phyloP scores from a whole-genome alignment of 768 basidiomycete species.

The Pisolithus marmoratus region DNA sequence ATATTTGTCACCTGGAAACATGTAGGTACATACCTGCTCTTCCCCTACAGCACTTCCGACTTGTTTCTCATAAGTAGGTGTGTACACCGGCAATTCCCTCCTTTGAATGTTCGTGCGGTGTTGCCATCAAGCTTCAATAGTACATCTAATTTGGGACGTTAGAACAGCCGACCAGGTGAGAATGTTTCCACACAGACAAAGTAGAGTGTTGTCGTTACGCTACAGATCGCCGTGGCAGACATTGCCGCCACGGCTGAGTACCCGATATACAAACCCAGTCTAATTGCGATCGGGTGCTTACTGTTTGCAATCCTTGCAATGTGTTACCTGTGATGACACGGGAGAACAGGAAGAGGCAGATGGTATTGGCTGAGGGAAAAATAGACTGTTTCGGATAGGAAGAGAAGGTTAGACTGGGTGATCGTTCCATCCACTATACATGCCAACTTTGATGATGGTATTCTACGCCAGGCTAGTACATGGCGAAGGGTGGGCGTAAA shows the following conservation, averaged over 20 bases:
- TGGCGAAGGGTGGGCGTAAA: background rate
- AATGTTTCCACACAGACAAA: conserved; percentile 68
- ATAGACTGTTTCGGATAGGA: conserved; percentile 13
- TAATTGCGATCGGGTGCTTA: conserved; percentile 56
- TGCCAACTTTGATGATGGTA: conserved; percentile 20
- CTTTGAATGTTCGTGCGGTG: conserved; percentile 39
- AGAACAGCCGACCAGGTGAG: conserved; percentile 51
- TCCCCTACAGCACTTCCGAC: background rate
- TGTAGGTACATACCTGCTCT: conserved; percentile 6
- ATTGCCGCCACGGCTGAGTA: conserved; percentile 54
- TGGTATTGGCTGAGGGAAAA: conserved; percentile 11
- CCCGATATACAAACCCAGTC: conserved; percentile 53
- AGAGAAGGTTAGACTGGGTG: conserved; percentile 21
- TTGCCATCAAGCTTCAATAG: background rate
- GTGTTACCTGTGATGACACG: conserved; percentile 43
- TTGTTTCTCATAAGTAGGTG: conserved; percentile 30
- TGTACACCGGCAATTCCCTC: conserved; percentile 54
- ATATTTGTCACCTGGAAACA: conserved; percentile 49
- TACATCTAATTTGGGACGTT: background rate
- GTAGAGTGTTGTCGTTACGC: conserved; percentile 53
- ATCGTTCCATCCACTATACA: conserved; percentile 24
- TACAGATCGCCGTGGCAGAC: conserved; percentile 62
- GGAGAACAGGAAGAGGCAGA: conserved; percentile 44
- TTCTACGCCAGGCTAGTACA: background rate
- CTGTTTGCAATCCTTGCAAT: conserved; percentile 41